Conservation (phyloP, 108 stramenopile species). For the Skeletonema grethae region DNA sequence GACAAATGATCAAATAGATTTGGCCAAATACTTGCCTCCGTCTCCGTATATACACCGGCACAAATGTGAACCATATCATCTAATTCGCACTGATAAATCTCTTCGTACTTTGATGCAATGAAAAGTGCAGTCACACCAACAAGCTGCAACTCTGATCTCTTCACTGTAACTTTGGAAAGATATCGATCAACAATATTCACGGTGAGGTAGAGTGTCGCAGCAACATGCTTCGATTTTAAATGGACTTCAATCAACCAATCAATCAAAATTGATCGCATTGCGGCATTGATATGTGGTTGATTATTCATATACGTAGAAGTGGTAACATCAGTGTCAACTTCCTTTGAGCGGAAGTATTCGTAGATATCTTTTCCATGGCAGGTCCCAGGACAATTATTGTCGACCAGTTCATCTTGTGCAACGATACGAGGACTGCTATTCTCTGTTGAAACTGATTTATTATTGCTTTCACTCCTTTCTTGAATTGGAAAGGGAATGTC, state of each 20-base stretch:
- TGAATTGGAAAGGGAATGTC: conserved; percentile 5
- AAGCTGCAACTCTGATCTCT: conserved; percentile 90
- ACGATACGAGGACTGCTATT: background rate
- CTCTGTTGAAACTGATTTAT: too few species aligned
- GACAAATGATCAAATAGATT: background rate
- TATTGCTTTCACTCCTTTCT: background rate
- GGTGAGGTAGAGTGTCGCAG: conserved; percentile 90
- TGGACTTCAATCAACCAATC: conserved; percentile 90
- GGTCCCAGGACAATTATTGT: conserved; percentile 87
- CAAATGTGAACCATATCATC: conserved; percentile 93
- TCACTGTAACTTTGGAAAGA: conserved; percentile 68
- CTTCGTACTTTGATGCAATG: conserved; percentile 99
- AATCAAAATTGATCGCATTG: conserved; percentile 93
- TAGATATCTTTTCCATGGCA: conserved; percentile 97
- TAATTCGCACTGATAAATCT: conserved; percentile 96
- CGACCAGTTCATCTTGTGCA: conserved; percentile 67
- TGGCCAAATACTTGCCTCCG: conserved; percentile 30
- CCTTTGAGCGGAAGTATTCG: conserved; percentile 86
- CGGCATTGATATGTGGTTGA: conserved; percentile 88
- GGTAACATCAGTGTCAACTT: conserved; percentile 71
- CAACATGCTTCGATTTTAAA: conserved; percentile 90
- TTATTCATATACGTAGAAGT: conserved; percentile 72
- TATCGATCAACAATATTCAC: conserved; percentile 96
- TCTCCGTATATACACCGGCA: conserved; percentile 85
- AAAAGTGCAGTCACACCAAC: conserved; percentile 97